These are phyloP conservation scores for Nakaseomyces bracarensis DNA, from an alignment of 1,139 yeast species.

Conservation along the genomic window DNA sequence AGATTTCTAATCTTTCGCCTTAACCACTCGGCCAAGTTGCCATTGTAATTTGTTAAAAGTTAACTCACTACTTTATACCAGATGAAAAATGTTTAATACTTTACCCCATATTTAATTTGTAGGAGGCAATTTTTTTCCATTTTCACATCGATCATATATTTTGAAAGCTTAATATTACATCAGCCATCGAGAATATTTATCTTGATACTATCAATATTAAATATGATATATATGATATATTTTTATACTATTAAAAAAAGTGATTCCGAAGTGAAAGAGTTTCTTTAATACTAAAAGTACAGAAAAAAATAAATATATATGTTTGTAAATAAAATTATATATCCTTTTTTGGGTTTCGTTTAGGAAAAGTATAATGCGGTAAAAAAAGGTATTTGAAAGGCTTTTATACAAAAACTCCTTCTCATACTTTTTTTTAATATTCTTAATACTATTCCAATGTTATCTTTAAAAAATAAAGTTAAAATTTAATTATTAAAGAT, in stretches of 20 bases:
- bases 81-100: neutral
- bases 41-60: conserved; percentile 12
- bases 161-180: too few species aligned
- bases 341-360: neutral
- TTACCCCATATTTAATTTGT: too few species aligned
- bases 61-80: neutral
- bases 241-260: too few species aligned
- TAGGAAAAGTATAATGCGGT: too few species aligned
- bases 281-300: conserved; percentile 5
- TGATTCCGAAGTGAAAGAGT: neutral
- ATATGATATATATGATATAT: too few species aligned
- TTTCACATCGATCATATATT: too few species aligned
- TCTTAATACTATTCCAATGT: neutral
- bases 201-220: too few species aligned
- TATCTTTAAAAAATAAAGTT: neutral
- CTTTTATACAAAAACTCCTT: conserved; percentile 4
- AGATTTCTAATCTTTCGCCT: conserved; percentile 49
- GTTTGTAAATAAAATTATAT: neutral
- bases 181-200: too few species aligned
- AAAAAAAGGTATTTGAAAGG: neutral
- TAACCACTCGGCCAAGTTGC: conserved; percentile 49
- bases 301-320: neutral
- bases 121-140: too few species aligned
- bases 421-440: neutral
- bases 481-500: too few species aligned